Evolutionary conservation across 495 filamentous ascomycete species (phyloP).

Genomic region (Aspergillus campestris): DNA sequence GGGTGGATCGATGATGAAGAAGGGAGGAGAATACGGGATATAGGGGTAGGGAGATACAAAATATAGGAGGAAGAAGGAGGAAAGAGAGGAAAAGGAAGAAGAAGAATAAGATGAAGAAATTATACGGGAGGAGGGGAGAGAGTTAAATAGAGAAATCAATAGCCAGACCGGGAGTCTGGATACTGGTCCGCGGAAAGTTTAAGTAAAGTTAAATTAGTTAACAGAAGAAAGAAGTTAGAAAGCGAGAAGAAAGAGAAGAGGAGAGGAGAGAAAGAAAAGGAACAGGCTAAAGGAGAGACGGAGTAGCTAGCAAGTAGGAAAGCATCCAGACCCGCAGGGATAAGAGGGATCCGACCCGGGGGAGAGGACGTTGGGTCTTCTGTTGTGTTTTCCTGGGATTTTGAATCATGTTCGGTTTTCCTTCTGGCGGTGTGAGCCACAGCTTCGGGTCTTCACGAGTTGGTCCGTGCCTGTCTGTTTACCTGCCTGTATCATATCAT

Average conservation of each 20-base stretch:
- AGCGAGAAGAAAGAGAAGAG: background rate
- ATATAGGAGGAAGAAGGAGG: background rate
- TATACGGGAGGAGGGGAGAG: background rate
- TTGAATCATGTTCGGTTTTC: no score
- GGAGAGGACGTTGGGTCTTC: slow-evolving; percentile 10
- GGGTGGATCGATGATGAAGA: background rate
- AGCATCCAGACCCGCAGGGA: slow-evolving; percentile 2
- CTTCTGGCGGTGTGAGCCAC: background rate
- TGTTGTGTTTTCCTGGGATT: background rate
- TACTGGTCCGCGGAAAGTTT: background rate
- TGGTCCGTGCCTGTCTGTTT: no score
- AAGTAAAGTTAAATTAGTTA: no score
- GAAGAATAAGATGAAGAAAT: background rate
- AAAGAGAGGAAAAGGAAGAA: background rate
- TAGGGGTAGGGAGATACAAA: background rate
- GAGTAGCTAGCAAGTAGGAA: background rate
- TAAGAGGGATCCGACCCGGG: slow-evolving; percentile 3
- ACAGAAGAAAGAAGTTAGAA: background rate
- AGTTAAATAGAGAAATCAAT: background rate
- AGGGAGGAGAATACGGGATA: background rate
- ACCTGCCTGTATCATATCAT: no score
- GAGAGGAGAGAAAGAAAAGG: background rate
- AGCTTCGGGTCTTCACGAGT: no score
- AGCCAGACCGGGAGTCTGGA: background rate
- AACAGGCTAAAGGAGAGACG: slow-evolving; percentile 1